Percentiles rank a stretch among this genome's conserved stretches.
phyloP scores from a whole-genome alignment of 2,329 filamentous ascomycete species.

The Ampelomyces quisqualis region DNA sequence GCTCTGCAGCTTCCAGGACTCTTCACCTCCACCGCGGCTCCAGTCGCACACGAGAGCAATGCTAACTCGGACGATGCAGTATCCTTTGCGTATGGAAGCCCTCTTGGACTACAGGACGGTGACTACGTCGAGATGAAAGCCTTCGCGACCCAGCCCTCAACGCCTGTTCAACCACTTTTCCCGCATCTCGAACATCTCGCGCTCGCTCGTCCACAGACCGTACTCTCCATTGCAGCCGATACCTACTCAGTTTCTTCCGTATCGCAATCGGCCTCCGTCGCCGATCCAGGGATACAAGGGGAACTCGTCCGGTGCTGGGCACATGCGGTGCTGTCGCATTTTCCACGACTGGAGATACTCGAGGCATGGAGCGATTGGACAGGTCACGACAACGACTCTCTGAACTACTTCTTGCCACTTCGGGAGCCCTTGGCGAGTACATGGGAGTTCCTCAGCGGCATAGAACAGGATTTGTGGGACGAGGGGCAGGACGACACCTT shows the following conservation, averaged over 20 bases:
- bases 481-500: conserved; percentile 24
- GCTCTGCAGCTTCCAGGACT: conserved; percentile 25
- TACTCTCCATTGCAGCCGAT: conserved; percentile 22
- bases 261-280: conserved; percentile 9
- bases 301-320: conserved; percentile 33
- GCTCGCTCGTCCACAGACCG: conserved; percentile 30
- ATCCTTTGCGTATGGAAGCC: no score
- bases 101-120: no score
- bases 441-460: conserved; percentile 39
- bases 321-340: conserved; percentile 25
- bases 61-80: neutral
- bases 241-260: conserved; percentile 16
- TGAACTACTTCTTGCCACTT: conserved; percentile 36
- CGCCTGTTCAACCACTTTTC: conserved; percentile 21
- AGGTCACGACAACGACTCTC: conserved; percentile 30
- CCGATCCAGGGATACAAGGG: conserved; percentile 28
- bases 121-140: conserved; percentile 1
- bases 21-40: neutral
- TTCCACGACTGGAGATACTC: conserved; percentile 33
- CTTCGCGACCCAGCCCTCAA: conserved; percentile 1
- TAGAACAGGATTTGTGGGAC: conserved; percentile 39
- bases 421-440: conserved; percentile 32
- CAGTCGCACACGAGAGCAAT: neutral
- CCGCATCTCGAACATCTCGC: conserved; percentile 29
- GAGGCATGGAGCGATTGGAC: conserved; percentile 40